Evolutionary conservation across 1,139 yeast genomes (phyloP).

Genomic region (Geotrichum siamense): DNA sequence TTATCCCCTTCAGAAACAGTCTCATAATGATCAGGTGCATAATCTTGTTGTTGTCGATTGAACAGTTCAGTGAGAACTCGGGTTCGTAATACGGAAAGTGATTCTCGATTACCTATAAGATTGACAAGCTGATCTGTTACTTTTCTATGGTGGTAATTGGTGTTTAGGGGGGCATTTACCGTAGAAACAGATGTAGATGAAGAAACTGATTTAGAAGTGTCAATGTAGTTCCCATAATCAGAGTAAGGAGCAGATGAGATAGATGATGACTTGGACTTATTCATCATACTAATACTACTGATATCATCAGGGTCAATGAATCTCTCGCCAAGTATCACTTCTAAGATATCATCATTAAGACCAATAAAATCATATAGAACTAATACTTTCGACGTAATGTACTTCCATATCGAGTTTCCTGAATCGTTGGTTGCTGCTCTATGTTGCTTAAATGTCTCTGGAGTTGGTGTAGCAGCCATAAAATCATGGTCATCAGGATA

Average conservation of each 20-base stretch:
- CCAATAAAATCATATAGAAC: slow-evolving; percentile 27
- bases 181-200: slow-evolving; percentile 3
- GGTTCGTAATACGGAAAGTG: not conserved
- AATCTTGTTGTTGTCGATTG: slow-evolving; percentile 1
- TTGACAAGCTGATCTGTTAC: not conserved
- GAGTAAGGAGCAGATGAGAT: slow-evolving; percentile 7
- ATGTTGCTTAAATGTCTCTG: not conserved
- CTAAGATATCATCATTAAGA: slow-evolving; percentile 31
- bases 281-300: too few relatives aligned
- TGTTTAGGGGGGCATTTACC: not conserved
- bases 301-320: slow-evolving; percentile 20
- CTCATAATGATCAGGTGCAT: slow-evolving; percentile 3
- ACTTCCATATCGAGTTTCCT: slow-evolving; percentile 20
- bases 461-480: slow-evolving; percentile 8
- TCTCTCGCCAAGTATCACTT: slow-evolving; percentile 29
- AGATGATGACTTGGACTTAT: not conserved
- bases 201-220: slow-evolving; percentile 8
- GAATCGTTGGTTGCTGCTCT: not conserved
- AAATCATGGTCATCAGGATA: slow-evolving; percentile 6
- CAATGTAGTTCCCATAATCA: slow-evolving; percentile 11
- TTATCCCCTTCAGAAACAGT: not conserved
- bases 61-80: slow-evolving; percentile 1
- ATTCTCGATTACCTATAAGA: slow-evolving; percentile 1
- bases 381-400: slow-evolving; percentile 21
- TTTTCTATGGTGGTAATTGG: not conserved